Percentiles rank a stretch among this genome's conserved stretches.
Evolutionary conservation across 2,329 filamentous ascomycete species (phyloP).

Genomic region (Aspergillus nomiae): DNA sequence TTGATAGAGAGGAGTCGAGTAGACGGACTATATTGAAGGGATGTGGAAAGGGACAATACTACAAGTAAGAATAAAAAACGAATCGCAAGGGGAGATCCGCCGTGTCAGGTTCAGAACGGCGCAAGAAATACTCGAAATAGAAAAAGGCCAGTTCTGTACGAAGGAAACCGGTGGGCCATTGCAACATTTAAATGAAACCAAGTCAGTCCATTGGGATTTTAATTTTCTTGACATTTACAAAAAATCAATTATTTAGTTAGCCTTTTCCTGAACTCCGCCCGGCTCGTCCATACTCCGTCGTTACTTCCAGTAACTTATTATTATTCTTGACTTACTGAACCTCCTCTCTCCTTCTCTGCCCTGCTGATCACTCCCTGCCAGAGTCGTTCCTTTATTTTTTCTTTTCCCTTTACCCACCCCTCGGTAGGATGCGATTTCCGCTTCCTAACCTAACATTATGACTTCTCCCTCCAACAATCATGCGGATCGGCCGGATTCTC

Average conservation of each 20-base stretch:
- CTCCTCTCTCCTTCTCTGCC: background rate
- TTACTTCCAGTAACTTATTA: background rate
- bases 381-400: background rate
- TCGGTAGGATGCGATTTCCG: conserved; percentile 16
- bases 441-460: conserved; percentile 3
- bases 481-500: conserved; percentile 33
- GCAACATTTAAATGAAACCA: conserved; percentile 1
- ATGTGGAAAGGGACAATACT: background rate
- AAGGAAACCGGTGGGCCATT: background rate
- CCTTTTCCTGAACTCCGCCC: background rate
- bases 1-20: too few relatives aligned
- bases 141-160: background rate
- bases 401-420: conserved; percentile 3
- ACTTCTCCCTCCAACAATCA: conserved; percentile 27
- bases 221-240: too few relatives aligned
- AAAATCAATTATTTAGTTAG: background rate
- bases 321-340: background rate
- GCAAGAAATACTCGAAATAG: background rate
- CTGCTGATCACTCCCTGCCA: background rate
- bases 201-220: background rate
- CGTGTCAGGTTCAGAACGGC: background rate
- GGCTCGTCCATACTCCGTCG: background rate
- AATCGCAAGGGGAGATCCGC: background rate
- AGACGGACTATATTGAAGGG: background rate
- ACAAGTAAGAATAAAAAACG: background rate